Conservation (phyloP, 371 early-diverging fungal genomes). For the Caulochytrium protostelioides region DNA sequence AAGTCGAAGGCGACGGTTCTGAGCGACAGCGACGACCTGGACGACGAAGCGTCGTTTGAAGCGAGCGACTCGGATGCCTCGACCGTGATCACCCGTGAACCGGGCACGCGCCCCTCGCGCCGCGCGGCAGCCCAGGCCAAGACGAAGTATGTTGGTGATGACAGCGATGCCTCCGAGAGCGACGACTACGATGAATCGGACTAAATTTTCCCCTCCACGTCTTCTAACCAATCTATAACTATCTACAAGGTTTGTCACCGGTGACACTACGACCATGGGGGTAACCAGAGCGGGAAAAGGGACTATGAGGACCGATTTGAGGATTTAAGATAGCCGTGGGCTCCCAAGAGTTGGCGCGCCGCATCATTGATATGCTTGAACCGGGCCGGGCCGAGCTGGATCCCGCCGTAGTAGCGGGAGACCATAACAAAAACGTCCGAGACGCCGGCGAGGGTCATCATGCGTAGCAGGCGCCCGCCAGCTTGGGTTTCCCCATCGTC, state of each 20-base stretch:
- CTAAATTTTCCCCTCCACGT: too few species aligned
- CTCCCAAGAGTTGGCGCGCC: slow-evolving; percentile 41
- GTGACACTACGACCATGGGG: too few species aligned
- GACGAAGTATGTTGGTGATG: slow-evolving; percentile 2
- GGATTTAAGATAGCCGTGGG: slow-evolving; percentile 8
- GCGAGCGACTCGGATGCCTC: too few species aligned
- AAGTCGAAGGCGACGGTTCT: not conserved
- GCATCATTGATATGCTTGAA: slow-evolving; percentile 78
- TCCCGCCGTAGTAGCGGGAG: slow-evolving; percentile 77
- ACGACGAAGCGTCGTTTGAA: too few species aligned
- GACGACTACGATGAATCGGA: not conserved
- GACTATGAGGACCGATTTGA: too few species aligned
- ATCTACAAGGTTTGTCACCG: too few species aligned
- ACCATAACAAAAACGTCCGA: slow-evolving; percentile 63
- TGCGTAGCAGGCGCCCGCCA: slow-evolving; percentile 41
- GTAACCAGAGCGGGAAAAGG: too few species aligned
- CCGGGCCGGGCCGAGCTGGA: slow-evolving; percentile 54
- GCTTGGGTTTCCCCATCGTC: slow-evolving; percentile 29
- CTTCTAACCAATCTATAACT: too few species aligned
- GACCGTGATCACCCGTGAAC: too few species aligned
- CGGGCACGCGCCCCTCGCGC: not conserved
- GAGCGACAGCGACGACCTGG: not conserved
- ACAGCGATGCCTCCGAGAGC: slow-evolving; percentile 1
- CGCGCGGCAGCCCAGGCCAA: slow-evolving; percentile 1
- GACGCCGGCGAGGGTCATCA: slow-evolving; percentile 49